Percentiles rank a stretch among this genome's conserved stretches.
Evolutionary conservation across 2,329 filamentous ascomycete genomes (phyloP).

Genomic region (Hirsutella minnesotensis): DNA sequence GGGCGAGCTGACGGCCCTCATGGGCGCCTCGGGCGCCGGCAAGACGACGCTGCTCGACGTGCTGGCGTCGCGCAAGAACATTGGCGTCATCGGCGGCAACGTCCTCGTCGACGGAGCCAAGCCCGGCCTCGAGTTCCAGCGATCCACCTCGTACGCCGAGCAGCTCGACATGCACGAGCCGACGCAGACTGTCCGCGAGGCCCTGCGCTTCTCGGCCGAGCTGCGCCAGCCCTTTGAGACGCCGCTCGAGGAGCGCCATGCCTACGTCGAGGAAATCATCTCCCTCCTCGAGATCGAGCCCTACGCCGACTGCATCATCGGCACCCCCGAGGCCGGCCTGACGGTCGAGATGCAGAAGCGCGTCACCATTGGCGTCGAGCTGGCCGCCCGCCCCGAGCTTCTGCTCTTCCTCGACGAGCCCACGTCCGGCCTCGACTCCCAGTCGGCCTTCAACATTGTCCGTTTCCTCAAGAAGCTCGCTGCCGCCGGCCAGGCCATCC

Average conservation of each 20-base stretch:
- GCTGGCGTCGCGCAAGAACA: conserved; percentile 49
- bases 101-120: conserved; percentile 44
- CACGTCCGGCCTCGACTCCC: conserved; percentile 52
- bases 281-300: conserved; percentile 45
- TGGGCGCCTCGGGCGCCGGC: conserved; percentile 76
- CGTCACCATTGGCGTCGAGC: conserved; percentile 84
- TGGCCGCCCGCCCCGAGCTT: conserved; percentile 70
- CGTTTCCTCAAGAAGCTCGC: conserved; percentile 68
- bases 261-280: conserved; percentile 51
- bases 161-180: conserved; percentile 52
- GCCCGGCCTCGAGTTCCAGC: conserved; percentile 48
- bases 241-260: conserved; percentile 41
- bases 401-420: conserved; percentile 72
- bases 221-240: conserved; percentile 45
- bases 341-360: conserved; percentile 58
- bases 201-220: conserved; percentile 50
- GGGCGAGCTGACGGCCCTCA: conserved; percentile 65
- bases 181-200: conserved; percentile 51
- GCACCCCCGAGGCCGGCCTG: conserved; percentile 53
- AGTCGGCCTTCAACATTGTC: conserved; percentile 66
- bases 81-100: conserved; percentile 45
- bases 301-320: conserved; percentile 48
- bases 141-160: conserved; percentile 50
- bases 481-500: conserved; percentile 71
- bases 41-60: conserved; percentile 81